phyloP scores from a whole-genome alignment of 176 grass and related monocot genomes.

The Raddia guianensis region DNA sequence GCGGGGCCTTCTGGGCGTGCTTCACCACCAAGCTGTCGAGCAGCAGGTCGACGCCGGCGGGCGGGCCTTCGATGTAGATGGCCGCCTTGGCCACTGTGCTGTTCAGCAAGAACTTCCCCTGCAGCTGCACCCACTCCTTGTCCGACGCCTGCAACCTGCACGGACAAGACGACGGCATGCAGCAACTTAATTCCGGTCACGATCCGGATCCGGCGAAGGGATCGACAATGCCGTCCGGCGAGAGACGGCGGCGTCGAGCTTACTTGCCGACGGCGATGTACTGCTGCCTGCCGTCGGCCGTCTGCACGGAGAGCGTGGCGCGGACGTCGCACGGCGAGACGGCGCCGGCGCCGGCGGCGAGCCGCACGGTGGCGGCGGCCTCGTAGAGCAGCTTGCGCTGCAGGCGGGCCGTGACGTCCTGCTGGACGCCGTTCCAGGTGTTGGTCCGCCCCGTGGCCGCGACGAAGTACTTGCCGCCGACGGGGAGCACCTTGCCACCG shows the following conservation, averaged over 20 bases:
- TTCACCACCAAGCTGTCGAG: constrained; percentile 73
- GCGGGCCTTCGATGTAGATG: constrained; percentile 80
- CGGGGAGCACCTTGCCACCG: constrained; percentile 68
- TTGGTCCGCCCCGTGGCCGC: constrained; percentile 69
- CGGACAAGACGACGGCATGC: no score
- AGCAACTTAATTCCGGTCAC: no score
- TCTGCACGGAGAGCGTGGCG: constrained; percentile 61
- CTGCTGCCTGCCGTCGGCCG: constrained; percentile 70
- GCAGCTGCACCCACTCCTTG: constrained; percentile 80
- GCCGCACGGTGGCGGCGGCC: constrained; percentile 59
- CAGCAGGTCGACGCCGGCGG: constrained; percentile 70
- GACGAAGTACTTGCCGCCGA: constrained; percentile 74
- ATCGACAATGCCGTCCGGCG: neutral
- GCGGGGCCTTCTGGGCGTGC: constrained; percentile 63
- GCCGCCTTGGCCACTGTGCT: constrained; percentile 57
- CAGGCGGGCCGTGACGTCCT: constrained; percentile 72
- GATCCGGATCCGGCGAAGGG: no score
- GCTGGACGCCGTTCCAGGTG: constrained; percentile 76
- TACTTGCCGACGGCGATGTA: constrained; percentile 80
- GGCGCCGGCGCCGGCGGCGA: constrained; percentile 12
- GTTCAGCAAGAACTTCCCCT: constrained; percentile 83
- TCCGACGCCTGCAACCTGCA: constrained; percentile 65
- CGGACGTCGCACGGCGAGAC: constrained; percentile 60
- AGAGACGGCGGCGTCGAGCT: neutral
- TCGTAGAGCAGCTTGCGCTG: constrained; percentile 76